Percentiles rank a stretch among this genome's conserved stretches.
Evolutionary conservation across 2,329 filamentous ascomycete species (phyloP).

Genomic region (Neofusicoccum parvum): DNA sequence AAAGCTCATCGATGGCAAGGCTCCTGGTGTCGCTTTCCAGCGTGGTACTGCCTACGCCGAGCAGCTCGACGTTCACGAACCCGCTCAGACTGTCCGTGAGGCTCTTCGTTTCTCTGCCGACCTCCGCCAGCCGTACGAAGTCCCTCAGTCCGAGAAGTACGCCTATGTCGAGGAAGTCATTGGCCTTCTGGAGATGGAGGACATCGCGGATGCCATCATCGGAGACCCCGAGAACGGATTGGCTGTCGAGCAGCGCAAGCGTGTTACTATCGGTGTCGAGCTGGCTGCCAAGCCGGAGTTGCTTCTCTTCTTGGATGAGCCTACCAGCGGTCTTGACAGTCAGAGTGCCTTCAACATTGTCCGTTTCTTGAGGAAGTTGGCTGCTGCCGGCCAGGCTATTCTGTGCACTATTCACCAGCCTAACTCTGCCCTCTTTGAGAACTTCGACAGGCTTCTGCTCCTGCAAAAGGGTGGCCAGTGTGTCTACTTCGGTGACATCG

Average conservation of each 20-base stretch:
- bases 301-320: conserved; percentile 77
- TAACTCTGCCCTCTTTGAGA: conserved; percentile 81
- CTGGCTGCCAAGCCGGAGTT: conserved; percentile 68
- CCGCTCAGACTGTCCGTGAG: conserved; percentile 65
- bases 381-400: conserved; percentile 81
- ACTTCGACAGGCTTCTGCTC: conserved; percentile 81
- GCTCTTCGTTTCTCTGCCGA: conserved; percentile 68
- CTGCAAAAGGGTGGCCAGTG: conserved; percentile 77
- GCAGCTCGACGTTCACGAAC: conserved; percentile 66
- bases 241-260: conserved; percentile 68
- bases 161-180: conserved; percentile 68
- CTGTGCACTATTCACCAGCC: conserved; percentile 92
- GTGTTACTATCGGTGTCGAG: conserved; percentile 65
- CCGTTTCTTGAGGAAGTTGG: conserved; percentile 75
- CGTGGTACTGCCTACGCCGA: conserved; percentile 66
- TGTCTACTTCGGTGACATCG: conserved; percentile 86
- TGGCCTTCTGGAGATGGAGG: conserved; percentile 65
- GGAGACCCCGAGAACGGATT: conserved; percentile 62
- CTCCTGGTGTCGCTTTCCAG: conserved; percentile 63
- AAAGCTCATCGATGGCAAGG: conserved; percentile 62
- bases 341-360: conserved; percentile 77
- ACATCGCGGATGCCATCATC: conserved; percentile 67
- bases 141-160: conserved; percentile 62
- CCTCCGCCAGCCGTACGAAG: conserved; percentile 62
- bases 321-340: conserved; percentile 73